Conservation (phyloP, 1,139 yeast genomes). For the Suhomyces terraborum region DNA sequence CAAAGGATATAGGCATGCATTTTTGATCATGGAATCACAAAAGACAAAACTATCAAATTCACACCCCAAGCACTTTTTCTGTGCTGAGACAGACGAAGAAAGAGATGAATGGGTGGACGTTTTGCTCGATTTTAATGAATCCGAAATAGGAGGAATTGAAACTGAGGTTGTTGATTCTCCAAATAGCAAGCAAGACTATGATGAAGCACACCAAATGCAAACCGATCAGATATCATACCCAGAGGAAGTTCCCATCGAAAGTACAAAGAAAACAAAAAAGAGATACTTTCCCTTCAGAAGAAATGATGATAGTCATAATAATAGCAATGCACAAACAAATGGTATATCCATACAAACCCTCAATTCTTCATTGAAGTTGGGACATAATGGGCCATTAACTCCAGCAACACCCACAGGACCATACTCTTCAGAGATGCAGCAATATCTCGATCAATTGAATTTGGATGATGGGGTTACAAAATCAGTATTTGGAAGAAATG, state of each 20-base stretch:
- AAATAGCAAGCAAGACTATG: slow-evolving; percentile 5
- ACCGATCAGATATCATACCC: slow-evolving; percentile 9
- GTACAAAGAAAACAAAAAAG: slow-evolving; percentile 47
- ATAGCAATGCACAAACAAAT: neutral
- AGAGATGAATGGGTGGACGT: slow-evolving; percentile 77
- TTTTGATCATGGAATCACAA: slow-evolving; percentile 66
- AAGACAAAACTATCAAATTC: slow-evolving; percentile 57
- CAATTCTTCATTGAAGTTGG: neutral
- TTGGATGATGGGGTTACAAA: slow-evolving; percentile 39
- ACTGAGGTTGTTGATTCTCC: slow-evolving; percentile 11
- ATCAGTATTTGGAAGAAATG: slow-evolving; percentile 65
- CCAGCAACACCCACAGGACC: slow-evolving; percentile 10
- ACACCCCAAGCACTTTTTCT: slow-evolving; percentile 64
- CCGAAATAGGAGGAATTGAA: slow-evolving; percentile 7
- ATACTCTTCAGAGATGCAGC: slow-evolving; percentile 27
- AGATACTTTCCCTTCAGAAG: slow-evolving; percentile 62
- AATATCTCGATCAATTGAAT: slow-evolving; percentile 42
- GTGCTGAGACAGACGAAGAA: slow-evolving; percentile 81
- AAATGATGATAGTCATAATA: slow-evolving; percentile 16
- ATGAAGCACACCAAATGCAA: slow-evolving; percentile 6
- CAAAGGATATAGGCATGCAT: slow-evolving; percentile 76
- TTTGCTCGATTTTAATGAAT: slow-evolving; percentile 47
- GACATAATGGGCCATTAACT: neutral
- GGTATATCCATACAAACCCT: neutral
- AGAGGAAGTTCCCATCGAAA: slow-evolving; percentile 7